These are phyloP conservation scores for Trichosporon ovoides DNA, from an alignment of 1,284 basidiomycete genomes.

Conservation along the genomic window DNA sequence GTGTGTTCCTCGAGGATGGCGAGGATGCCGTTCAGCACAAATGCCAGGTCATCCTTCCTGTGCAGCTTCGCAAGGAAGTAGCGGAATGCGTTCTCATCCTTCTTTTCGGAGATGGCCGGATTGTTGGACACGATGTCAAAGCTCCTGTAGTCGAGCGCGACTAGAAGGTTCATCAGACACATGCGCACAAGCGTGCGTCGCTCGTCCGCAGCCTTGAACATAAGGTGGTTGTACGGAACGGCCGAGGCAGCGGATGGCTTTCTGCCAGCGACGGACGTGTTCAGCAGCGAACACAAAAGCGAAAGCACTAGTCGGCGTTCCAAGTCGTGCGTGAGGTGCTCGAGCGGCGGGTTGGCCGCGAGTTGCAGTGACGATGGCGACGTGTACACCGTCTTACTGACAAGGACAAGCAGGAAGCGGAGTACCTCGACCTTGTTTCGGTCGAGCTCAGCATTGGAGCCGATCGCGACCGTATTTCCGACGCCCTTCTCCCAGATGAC, in stretches of 20 bases:
- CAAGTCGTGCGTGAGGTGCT: conserved; percentile 68
- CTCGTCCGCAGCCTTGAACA: conserved; percentile 75
- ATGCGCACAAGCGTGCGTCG: conserved; percentile 63
- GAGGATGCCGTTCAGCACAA: conserved; percentile 68
- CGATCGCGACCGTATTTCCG: conserved; percentile 70
- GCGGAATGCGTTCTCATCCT: conserved; percentile 76
- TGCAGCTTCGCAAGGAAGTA: conserved; percentile 91
- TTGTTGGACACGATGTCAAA: conserved; percentile 11
- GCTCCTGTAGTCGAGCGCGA: conserved; percentile 74
- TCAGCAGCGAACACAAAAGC: conserved; percentile 81
- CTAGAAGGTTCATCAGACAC: conserved; percentile 68
- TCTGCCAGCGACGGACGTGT: conserved; percentile 67
- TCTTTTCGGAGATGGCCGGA: conserved; percentile 21
- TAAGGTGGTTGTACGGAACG: conserved; percentile 79
- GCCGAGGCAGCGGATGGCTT: conserved; percentile 52
- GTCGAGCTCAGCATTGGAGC: conserved; percentile 63
- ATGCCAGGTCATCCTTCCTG: conserved; percentile 76
- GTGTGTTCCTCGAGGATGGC: conserved; percentile 69
- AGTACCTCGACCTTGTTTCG: conserved; percentile 79
- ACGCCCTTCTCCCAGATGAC: conserved; percentile 78
- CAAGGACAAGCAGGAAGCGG: conserved; percentile 72
- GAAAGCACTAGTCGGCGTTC: conserved; percentile 76
- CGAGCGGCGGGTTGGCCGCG: conserved; percentile 66
- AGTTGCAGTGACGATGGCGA: conserved; percentile 65
- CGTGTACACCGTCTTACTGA: conserved; percentile 81